phyloP scores from a whole-genome alignment of 257 asterid genomes.

The Nemophila menziesii region DNA sequence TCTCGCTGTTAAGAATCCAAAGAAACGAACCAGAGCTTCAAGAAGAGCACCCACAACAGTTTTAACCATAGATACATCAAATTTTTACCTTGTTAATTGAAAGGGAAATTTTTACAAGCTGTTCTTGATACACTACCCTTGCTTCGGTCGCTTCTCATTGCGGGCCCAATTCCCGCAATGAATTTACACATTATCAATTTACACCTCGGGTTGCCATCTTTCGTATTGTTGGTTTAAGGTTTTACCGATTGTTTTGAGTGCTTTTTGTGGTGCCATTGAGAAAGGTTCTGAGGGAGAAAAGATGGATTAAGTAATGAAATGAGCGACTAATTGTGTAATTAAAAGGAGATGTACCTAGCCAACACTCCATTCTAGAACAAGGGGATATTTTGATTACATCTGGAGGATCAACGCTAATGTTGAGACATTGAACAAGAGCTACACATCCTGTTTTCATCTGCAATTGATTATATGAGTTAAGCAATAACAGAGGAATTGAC shows the following conservation, averaged over 20 bases:
- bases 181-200: background rate
- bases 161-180: slow-evolving; percentile 72
- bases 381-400: slow-evolving; percentile 99
- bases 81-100: no score
- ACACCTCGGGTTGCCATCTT: slow-evolving; percentile 82
- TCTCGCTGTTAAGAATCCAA: background rate
- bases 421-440: slow-evolving; percentile 91
- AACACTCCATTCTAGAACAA: slow-evolving; percentile 99
- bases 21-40: slow-evolving; percentile 2
- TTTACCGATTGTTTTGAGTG: slow-evolving; percentile 50
- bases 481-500: no score
- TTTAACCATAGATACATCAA: background rate
- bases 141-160: slow-evolving; percentile 50
- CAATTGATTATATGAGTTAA: no score
- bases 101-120: slow-evolving; percentile 52
- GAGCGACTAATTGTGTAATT: no score
- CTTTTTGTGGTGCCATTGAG: slow-evolving; percentile 56
- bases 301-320: no score
- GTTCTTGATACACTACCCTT: slow-evolving; percentile 62
- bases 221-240: slow-evolving; percentile 51
- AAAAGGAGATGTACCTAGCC: no score
- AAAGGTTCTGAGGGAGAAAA: no score
- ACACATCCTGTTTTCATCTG: slow-evolving; percentile 99
- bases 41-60: slow-evolving; percentile 1
- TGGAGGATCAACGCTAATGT: slow-evolving; percentile 94